These are phyloP conservation scores for Podospora fimiseda DNA, from an alignment of 495 filamentous ascomycete genomes.

Conservation along the genomic window DNA sequence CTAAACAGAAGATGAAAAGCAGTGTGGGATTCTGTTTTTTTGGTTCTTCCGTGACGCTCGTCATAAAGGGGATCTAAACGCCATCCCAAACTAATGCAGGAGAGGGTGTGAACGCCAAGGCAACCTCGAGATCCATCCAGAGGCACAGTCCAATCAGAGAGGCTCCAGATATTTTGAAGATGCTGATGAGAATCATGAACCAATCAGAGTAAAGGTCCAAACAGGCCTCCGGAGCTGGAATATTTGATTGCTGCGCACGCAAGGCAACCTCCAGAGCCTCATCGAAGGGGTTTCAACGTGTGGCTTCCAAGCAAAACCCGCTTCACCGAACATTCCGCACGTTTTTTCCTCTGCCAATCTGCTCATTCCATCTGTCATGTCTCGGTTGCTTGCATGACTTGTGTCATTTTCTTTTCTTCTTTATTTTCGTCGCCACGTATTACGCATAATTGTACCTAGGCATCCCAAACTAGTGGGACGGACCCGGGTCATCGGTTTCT, in stretches of 20 bases:
- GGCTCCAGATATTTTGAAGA: neutral
- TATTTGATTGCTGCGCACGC: neutral
- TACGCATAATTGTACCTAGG: neutral
- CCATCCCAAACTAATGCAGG: neutral
- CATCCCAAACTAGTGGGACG: neutral
- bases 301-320: neutral
- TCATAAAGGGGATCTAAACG: neutral
- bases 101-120: neutral
- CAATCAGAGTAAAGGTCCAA: neutral
- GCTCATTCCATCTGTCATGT: neutral
- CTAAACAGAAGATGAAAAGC: neutral
- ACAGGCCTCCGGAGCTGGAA: neutral
- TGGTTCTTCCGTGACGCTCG: neutral
- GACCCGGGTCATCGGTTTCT: neutral
- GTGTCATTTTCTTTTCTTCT: neutral
- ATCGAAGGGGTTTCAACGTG: neutral
- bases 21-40: neutral
- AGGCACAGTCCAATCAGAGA: neutral
- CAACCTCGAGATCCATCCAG: neutral
- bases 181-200: slow-evolving; percentile 1
- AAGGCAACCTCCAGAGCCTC: neutral
- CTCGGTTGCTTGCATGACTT: neutral
- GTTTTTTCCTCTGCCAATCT: slow-evolving; percentile 1
- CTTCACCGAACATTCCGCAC: neutral
- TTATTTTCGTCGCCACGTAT: neutral